Conservation (phyloP, 140 eudicot genomes). For the Senecio squalidus region DNA sequence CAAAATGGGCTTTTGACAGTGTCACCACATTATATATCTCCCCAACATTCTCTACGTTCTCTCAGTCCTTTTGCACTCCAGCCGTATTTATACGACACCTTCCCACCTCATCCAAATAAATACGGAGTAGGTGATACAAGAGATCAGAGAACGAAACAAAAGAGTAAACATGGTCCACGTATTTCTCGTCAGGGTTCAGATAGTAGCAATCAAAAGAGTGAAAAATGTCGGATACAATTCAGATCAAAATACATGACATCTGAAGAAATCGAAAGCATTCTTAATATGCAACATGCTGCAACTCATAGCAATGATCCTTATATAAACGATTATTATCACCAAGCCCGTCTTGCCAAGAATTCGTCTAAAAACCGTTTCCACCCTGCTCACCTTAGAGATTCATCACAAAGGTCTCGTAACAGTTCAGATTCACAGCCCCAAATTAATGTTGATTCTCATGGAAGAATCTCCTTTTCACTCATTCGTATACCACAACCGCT, state of each 20-base stretch:
- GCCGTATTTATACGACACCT: conserved; percentile 45
- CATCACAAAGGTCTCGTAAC: conserved; percentile 55
- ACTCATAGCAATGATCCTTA: conserved; percentile 90
- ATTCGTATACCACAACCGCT: conserved; percentile 81
- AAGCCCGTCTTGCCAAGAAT: conserved; percentile 75
- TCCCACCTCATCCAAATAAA: conserved; percentile 45
- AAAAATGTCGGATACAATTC: conserved; percentile 44
- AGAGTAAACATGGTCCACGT: conserved; percentile 53
- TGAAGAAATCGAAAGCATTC: conserved; percentile 82
- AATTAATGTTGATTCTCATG: conserved; percentile 65
- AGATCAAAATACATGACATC: conserved; percentile 88
- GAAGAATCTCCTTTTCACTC: conserved; percentile 71
- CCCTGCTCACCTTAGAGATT: conserved; percentile 64
- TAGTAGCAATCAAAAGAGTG: conserved; percentile 51
- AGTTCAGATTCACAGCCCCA: conserved; percentile 72
- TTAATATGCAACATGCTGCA: conserved; percentile 81
- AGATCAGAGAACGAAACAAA: conserved; percentile 49
- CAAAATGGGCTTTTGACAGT: conserved; percentile 59
- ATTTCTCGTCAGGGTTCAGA: conserved; percentile 67
- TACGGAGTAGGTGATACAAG: conserved; percentile 45
- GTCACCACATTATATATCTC: conserved; percentile 47
- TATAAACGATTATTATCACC: conserved; percentile 86
- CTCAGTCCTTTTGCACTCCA: conserved; percentile 54
- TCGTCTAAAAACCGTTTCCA: conserved; percentile 61
- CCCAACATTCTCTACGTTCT: conserved; percentile 51